Evolutionary conservation across 768 basidiomycete genomes (phyloP), one percentile per base, ranked within the genome.

Genomic region (Tubosaeta sp.): DNA sequence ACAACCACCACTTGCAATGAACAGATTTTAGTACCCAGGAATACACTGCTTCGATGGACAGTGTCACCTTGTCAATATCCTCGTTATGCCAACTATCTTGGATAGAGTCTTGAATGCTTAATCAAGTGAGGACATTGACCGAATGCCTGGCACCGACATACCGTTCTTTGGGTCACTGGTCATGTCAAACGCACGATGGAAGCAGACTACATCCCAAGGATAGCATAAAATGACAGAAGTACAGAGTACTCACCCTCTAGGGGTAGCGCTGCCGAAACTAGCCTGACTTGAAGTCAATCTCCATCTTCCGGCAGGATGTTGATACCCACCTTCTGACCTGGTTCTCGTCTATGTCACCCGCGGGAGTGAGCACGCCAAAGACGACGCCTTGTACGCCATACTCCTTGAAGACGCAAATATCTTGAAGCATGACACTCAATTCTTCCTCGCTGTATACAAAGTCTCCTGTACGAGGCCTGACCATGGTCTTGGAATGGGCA

Each of bases 121-220:
- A 21, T 40, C 10, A 27, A 29, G 46, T 21, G 3, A 52, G 44
- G 29, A 44, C 46, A 55, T 32, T 19, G 12, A 19, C n/a, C 35
- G 16, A 47, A 6, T 39, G 4, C 42, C 7, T 24, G 11, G 30
- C 16, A 25, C 5, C 39, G 22, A 58, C 62, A 34, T 56, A 82
- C 87, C 85, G 68, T 77, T 71, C 36, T 73, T 67, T 3, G 77
- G 60, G 57, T 84, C 74, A 44, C 65, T 64, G 13, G 80, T 78
- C 85, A 91, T 82, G 58, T 90, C 89, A 55, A 90, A 83, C 27
- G 87, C 88, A 48, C 87, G 73, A 61, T 90, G 87, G 64, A 90
- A 89, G 57, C 85, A 87, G 38, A 86, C 88, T 89, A 41, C 21
- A 45, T 22, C n/a, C 32, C 29, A 44, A 50, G 38, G 32, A 36